Conservation (phyloP, 495 filamentous ascomycete genomes). For the Penicillium antarcticum region DNA sequence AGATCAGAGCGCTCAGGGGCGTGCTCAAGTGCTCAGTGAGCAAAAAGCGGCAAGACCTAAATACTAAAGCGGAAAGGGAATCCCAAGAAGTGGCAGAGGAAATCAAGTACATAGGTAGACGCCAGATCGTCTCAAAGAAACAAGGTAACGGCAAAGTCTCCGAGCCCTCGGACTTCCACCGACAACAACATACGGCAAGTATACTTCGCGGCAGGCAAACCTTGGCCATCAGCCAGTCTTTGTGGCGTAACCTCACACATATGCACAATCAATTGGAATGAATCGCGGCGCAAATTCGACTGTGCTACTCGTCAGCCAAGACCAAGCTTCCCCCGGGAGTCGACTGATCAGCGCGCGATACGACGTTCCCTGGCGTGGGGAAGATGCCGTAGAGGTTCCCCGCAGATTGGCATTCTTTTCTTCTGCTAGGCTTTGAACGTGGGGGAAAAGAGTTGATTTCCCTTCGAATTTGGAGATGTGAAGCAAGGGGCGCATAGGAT, state of each 20-base stretch:
- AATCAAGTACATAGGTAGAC: no score
- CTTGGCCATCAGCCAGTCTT: not conserved
- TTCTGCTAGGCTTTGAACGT: conserved; percentile 4
- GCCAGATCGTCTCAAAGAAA: not conserved
- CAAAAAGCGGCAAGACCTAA: no score
- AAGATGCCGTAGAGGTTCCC: conserved; percentile 11
- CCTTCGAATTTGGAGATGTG: not conserved
- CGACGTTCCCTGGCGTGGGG: conserved; percentile 6
- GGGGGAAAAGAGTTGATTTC: not conserved
- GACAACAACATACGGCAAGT: not conserved
- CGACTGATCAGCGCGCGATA: not conserved
- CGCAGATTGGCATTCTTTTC: conserved; percentile 5
- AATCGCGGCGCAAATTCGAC: conserved; percentile 1
- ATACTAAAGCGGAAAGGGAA: no score
- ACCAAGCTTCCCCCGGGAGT: not conserved
- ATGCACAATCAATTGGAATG: no score
- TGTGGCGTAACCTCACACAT: not conserved
- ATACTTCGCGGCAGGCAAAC: not conserved
- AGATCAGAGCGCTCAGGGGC: no score
- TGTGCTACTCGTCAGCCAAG: conserved; percentile 17
- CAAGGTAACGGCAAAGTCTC: conserved; percentile 3
- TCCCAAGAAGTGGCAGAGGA: no score
- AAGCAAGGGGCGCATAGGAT: not conserved
- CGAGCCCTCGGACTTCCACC: conserved; percentile 18
- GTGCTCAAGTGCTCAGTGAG: no score